phyloP scores from a whole-genome alignment of 176 grass and related monocot genomes.

The Triticum dicoccoides region DNA sequence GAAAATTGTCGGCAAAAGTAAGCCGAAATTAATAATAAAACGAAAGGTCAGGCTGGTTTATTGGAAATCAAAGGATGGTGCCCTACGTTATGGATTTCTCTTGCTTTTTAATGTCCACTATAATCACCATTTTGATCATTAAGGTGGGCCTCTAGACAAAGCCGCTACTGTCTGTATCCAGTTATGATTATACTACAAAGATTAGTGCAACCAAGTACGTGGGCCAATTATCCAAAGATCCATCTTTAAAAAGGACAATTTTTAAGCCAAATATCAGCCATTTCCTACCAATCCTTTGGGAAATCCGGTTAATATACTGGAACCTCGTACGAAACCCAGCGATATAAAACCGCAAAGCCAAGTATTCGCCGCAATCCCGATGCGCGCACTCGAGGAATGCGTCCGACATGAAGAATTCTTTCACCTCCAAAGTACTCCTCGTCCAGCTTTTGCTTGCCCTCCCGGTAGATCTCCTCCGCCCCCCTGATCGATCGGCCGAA shows the following conservation, averaged over 20 bases:
- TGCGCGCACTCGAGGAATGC: background rate
- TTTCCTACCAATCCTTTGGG: background rate
- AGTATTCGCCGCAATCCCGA: constrained; percentile 46
- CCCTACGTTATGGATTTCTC: background rate
- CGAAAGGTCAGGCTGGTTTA: background rate
- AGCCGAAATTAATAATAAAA: background rate
- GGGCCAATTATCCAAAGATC: background rate
- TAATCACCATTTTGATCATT: constrained; percentile 1
- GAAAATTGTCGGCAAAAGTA: background rate
- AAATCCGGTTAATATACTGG: background rate
- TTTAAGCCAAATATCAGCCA: background rate
- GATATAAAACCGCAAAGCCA: constrained; percentile 33
- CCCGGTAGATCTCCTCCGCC: constrained; percentile 21
- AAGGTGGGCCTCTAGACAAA: background rate
- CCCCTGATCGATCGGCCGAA: background rate
- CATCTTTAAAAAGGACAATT: background rate
- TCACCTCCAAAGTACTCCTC: constrained; percentile 40
- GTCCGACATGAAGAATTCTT: constrained; percentile 59
- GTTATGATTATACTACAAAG: background rate
- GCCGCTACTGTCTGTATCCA: background rate
- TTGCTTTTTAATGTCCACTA: background rate
- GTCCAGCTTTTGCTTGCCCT: constrained; percentile 17
- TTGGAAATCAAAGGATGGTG: background rate
- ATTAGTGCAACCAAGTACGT: background rate
- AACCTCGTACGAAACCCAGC: constrained; percentile 39